A percentile compares a stretch with the other conserved stretches of the same genome.
Evolutionary conservation across 805 yeast species (phyloP).

Genomic region (Kuraishia floccosa): DNA sequence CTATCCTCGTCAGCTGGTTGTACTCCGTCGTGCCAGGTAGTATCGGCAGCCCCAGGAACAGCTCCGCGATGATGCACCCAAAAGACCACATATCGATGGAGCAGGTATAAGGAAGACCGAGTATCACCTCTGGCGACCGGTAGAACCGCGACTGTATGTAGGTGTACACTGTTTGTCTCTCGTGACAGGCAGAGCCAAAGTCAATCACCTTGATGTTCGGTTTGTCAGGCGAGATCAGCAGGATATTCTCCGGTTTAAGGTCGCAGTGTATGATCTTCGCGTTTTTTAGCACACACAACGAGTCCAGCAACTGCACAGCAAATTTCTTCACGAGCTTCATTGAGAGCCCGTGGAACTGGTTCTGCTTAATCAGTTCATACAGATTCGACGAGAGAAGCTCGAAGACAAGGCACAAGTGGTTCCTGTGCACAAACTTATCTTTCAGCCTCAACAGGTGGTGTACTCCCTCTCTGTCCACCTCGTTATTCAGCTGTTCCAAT

Average conservation of each 20-base stretch:
- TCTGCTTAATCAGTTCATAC: conserved; percentile 85
- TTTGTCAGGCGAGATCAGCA: conserved; percentile 67
- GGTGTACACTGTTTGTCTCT: conserved; percentile 78
- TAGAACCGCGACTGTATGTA: conserved; percentile 90
- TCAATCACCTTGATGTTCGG: conserved; percentile 90
- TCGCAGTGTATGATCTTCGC: conserved; percentile 91
- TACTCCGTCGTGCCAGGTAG: conserved; percentile 94
- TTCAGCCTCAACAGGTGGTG: conserved; percentile 68
- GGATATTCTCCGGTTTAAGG: conserved; percentile 89
- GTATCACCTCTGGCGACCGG: conserved; percentile 87
- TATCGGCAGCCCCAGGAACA: conserved; percentile 75
- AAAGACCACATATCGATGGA: conserved; percentile 78
- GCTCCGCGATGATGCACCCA: conserved; percentile 49
- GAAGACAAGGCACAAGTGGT: conserved; percentile 87
- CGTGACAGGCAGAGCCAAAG: conserved; percentile 93
- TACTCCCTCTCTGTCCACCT: conserved; percentile 56
- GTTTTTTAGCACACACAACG: conserved; percentile 70
- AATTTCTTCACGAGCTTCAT: conserved; percentile 70
- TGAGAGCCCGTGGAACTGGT: conserved; percentile 83
- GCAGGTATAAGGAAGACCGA: conserved; percentile 86
- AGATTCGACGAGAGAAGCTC: conserved; percentile 81
- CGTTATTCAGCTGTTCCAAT: conserved; percentile 68
- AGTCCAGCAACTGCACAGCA: conserved; percentile 70
- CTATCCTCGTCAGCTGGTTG: conserved; percentile 77
- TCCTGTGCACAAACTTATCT: conserved; percentile 87